Conservation (phyloP, 495 filamentous ascomycete genomes). For the Aspergillus mulundensis region DNA sequence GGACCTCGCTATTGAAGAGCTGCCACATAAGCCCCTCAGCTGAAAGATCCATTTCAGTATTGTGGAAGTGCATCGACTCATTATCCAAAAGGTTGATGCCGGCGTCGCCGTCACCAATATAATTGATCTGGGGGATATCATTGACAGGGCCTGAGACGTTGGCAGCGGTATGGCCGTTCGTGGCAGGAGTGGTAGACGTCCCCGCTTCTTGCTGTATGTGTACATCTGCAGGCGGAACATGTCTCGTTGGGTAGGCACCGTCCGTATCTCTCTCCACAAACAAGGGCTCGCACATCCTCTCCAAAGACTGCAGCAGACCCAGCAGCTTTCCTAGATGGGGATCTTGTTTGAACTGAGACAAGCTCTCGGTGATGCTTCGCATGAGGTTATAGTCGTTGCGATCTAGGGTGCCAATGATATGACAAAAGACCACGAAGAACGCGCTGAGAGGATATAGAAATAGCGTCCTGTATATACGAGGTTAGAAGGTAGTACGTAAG, state of each 20-base stretch:
- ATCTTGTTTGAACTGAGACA: slow-evolving; percentile 22
- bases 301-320: slow-evolving; percentile 19
- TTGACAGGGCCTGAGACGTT: background rate
- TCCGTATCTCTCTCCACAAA: slow-evolving; percentile 12
- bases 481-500: background rate
- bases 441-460: slow-evolving; percentile 27
- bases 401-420: slow-evolving; percentile 27
- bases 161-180: background rate
- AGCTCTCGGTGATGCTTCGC: slow-evolving; percentile 18
- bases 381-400: slow-evolving; percentile 25
- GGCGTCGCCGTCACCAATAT: background rate
- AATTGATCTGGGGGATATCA: background rate
- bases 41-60: background rate
- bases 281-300: slow-evolving; percentile 23
- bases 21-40: slow-evolving; percentile 30
- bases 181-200: background rate
- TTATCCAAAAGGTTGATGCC: background rate
- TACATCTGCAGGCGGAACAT: background rate
- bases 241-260: background rate
- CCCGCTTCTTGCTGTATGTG: background rate
- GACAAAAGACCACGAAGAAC: slow-evolving; percentile 33
- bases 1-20: slow-evolving; percentile 27
- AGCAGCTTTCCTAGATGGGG: slow-evolving; percentile 23
- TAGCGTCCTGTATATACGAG: slow-evolving; percentile 19
- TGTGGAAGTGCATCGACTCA: background rate